These are phyloP conservation scores for Podosphaera fusca DNA, from an alignment of 2,329 filamentous ascomycete species.

Conservation along the genomic window DNA sequence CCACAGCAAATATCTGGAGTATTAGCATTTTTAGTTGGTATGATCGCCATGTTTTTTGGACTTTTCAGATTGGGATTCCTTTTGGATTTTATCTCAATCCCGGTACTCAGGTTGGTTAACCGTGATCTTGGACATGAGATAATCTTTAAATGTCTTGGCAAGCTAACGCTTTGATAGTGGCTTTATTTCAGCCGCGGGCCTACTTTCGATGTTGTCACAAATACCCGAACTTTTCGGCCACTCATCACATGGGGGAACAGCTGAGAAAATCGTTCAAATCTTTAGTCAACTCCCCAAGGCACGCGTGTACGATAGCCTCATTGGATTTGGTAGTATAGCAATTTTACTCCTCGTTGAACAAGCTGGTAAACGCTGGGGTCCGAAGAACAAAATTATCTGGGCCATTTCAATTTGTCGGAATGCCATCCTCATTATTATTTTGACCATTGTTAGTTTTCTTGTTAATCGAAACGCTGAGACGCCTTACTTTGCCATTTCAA, in stretches of 20 bases:
- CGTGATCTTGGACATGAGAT: neutral
- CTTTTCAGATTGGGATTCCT: conserved; percentile 40
- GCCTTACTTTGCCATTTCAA: conserved; percentile 28
- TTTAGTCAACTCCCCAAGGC: conserved; percentile 32
- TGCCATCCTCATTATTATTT: conserved; percentile 35
- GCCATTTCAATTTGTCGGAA: conserved; percentile 36
- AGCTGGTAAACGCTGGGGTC: conserved; percentile 28
- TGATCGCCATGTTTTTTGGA: conserved; percentile 35
- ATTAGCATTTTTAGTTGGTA: conserved; percentile 37
- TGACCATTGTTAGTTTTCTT: conserved; percentile 37
- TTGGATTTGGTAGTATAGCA: conserved; percentile 34
- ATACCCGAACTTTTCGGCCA: conserved; percentile 19
- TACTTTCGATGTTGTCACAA: conserved; percentile 41
- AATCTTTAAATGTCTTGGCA: no score
- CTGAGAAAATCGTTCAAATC: conserved; percentile 33
- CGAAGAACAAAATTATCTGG: conserved; percentile 33
- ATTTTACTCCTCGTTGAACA: conserved; percentile 31
- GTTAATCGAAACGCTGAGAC: conserved; percentile 25
- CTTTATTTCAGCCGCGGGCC: conserved; percentile 42
- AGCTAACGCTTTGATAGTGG: conserved; percentile 16
- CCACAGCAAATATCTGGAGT: conserved; percentile 25
- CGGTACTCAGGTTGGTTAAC: conserved; percentile 25
- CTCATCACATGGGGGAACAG: conserved; percentile 25
- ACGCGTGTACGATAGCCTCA: conserved; percentile 24
- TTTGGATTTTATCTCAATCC: conserved; percentile 41